A percentile compares a stretch with the other conserved stretches of the same genome.
These are phyloP conservation scores for Dispira simplex DNA, from an alignment of 192 early-diverging fungal genomes.

Conservation along the genomic window DNA sequence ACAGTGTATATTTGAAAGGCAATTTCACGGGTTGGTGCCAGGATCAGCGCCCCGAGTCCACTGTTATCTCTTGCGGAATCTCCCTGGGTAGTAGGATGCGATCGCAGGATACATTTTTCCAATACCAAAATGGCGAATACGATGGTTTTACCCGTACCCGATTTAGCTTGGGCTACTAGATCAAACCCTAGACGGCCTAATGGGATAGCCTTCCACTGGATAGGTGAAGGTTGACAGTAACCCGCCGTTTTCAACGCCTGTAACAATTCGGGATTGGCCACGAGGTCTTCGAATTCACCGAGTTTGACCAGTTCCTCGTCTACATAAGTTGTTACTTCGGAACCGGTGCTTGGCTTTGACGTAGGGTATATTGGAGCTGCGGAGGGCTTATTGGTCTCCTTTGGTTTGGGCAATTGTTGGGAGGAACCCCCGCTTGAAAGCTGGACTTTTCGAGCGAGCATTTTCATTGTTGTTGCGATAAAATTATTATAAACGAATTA, in stretches of 20 bases:
- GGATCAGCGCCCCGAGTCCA: constrained; percentile 24
- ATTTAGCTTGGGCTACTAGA: constrained; percentile 76
- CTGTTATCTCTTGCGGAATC: neutral
- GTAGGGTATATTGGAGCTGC: no score
- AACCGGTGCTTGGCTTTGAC: no score
- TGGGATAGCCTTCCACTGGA: constrained; percentile 48
- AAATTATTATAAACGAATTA: no score
- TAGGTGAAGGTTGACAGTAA: constrained; percentile 31
- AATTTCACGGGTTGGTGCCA: constrained; percentile 46
- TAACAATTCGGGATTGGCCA: neutral
- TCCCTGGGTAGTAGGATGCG: constrained; percentile 19
- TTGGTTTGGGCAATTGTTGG: no score
- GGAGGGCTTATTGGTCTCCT: no score
- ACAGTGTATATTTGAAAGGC: constrained; percentile 44
- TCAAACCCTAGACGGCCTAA: constrained; percentile 39
- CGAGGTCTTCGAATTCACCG: constrained; percentile 3
- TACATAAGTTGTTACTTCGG: neutral
- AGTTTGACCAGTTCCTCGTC: constrained; percentile 7
- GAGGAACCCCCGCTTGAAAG: no score
- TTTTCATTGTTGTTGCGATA: no score
- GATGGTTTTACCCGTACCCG: constrained; percentile 67
- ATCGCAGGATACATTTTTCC: constrained; percentile 13
- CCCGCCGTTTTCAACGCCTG: constrained; percentile 1
- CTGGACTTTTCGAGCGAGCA: no score
- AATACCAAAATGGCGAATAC: constrained; percentile 50